Evolutionary conservation across 2,329 filamentous ascomycete genomes (phyloP), one percentile per base, ranked within the genome.

Genomic region (Dothideomycetes sp.): DNA sequence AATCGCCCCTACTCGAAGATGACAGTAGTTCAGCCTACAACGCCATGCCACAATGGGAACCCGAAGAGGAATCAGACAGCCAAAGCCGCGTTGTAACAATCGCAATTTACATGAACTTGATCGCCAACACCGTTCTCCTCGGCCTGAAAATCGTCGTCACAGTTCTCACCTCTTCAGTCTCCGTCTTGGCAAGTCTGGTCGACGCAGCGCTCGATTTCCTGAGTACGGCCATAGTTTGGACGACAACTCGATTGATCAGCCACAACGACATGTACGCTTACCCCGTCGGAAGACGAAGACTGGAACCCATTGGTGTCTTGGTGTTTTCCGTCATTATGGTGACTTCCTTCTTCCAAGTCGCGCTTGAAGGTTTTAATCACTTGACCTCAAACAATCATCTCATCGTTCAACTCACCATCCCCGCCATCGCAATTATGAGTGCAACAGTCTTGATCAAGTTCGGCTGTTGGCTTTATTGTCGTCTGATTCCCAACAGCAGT

Each of bases 241-340:
- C 74, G 6, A 88, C 83, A 0, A 85, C 82, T 1, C 75, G 76
- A 53, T 70, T 88, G 46, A 86, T 88, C 52, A 76, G 79, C 33
- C 74, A 77, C 43, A 76, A 79, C 46, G 82, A 89, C 53, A 76
- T 80, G 50, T 81, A 88, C 57, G 70, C 71, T 16, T 87, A 87
- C 51, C 84, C 84, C 0, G 77, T 87, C n/a, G 84, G 84, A 7
- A 73, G 84, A 13, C 75, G 82, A 25, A 74, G 80, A 33, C 69
- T 91, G 32, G 84, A 89, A 54, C 84, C 84, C 2, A 72, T 91
- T 5, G 84, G 84, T 19, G 80, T 91, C 2, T 67, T 91, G 4
- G 78, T 89, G 41, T 91, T 89, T 63, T 83, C 80, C 12, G 74
- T 88, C 45, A 84, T 89, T 55, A 91, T 91, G 83, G 82, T 89